Evolutionary conservation across 345 rosid genomes (phyloP), one percentile per base, ranked within the genome.

Genomic region (Limnanthes douglasii): DNA sequence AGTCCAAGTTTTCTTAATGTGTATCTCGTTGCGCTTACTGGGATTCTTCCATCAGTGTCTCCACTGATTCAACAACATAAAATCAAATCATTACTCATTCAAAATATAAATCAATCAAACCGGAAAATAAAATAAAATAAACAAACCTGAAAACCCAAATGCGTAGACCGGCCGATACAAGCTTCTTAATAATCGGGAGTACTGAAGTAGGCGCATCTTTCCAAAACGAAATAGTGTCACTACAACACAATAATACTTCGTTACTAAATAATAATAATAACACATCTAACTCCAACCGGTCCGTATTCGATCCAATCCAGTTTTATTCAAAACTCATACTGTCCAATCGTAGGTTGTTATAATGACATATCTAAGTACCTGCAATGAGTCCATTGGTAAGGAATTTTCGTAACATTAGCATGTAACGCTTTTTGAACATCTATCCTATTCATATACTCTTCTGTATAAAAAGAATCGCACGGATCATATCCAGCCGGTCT

Each of bases 11-110:
- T 85, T 37, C 49, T 66, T 51, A 85, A 40, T 2, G 82, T 42
- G 43, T 57, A 76, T 54, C 96, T 65, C 0, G 93, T 85, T 25
- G 82, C 36, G 0, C 88, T 76, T 22, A 85, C 85, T 0, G 88
- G 96, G 33, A 85, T 63, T 55, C 96, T 73, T 27, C 96, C 96
- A 17, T 85, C 96, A 4, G 88, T 76, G 37, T 85, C 96, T 40
- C 96, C 96, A 35, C 96, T 83, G 62, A 28, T 13, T 34, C 18
- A 24, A 2, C 5, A 24, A 18, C 39, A 16, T 6, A 38, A 18
- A 13, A 4, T 0, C 11, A 2, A 9, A 2, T 17, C 11, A 16
- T 22, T 47, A 31, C 12, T 15, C 1, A 13, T 26, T 3, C 3
- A 20, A 19, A 40, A 12, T 0, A 0, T 4, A 46, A 10, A 4